Evolutionary conservation across 164 flowering plant genomes (phyloP), one percentile per base, ranked within the genome.

Genomic region (Magnolia sinica): DNA sequence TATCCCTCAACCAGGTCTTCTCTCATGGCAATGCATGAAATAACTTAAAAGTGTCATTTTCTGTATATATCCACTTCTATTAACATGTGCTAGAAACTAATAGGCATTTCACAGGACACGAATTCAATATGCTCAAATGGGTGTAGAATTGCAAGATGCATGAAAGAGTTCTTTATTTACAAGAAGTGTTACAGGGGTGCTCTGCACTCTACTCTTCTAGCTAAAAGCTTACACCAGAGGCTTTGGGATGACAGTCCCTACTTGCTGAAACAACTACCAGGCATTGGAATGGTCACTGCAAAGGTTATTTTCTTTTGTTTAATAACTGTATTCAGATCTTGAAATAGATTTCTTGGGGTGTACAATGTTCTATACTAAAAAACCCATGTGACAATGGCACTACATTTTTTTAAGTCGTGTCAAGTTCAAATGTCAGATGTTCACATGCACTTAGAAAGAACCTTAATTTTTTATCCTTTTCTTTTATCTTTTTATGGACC

Each of bases 281-380:
- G 98, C 77, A 92, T 96, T 76, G 99, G 99, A 68, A 89, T 92
- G 94, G 98, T 96, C 87, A 96, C 98, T 64, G 98, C 99, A 64
- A 96, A 94, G 98, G 99, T 96, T 70, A 50, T 11, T 11, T 5
- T 50, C 50, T 61, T 73, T 50, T 9, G 64, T 52, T 71, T 67
- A 19, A 51, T 19, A 55, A 19, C 45, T 3, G 68, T 69, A 14
- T 45, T 73, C 70, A 63, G 27, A 8, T 52, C 49, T 77, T 72
- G 64, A 3, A 27, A 66, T 70, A 5, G 51, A 51, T 49, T 37
- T 37, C 45, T 37, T 37, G 45, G 45, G 0, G 45, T 37, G 45
- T 37, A 37, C 45, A 37, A 37, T 74, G 78, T 16, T 45, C 52
- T 50, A 10, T 22, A 6, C 31, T 6, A 4, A 68, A 68, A 14